Base-by-base conservation (phyloP, 2,329 filamentous ascomycete genomes). In the Scytalidium lignicola region DNA sequence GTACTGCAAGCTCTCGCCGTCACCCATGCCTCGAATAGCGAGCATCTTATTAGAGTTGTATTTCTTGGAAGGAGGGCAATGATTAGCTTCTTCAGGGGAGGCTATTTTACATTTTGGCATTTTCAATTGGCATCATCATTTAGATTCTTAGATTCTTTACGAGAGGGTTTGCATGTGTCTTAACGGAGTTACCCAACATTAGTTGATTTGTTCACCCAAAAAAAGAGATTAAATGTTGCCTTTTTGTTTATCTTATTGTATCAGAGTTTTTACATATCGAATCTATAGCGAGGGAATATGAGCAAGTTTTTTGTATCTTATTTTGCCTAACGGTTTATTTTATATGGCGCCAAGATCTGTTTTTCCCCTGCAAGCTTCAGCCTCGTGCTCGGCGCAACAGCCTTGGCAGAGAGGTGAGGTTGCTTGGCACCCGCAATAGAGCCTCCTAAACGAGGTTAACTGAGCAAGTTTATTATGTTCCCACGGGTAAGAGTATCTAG, bases 21-120 rank as follows among this genome's bases (percentile, higher is more conserved):
- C 58, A 4, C 37, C 49, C 3, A 44, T 59, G 0, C 60, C 62
- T 1, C 29, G 59, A 29, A 44, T 54, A 9, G 55, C 51, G 1
- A 57, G 56, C 18, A 58, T 64, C 17, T 43, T 64, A 3, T 53
- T 63, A 15, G 59, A 64, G 23, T 39, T 63, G 13, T 63, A 64
- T 50, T 64, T 64, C 44, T 52, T 64, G 41, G 60, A 64, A 28
- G 26, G 26, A 7, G 32, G 32, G 10, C 15, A 9, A 5, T 37
- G 32, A 13, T 37, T 13, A 7, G 32, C 15, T 37, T 5, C 23
- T 10, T 26, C 23, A n/a, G 23, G 23, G 23, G 32, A 37, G n/a
- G 15, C 32, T 13, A n/a, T n/a, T n/a, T n/a, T n/a, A n/a, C n/a
- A n/a, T n/a, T n/a, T 10, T 26, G 5, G 23, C 23, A 26, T 26